Percentiles rank a stretch among this genome's conserved stretches.
These are phyloP conservation scores for Tetraselmis chui DNA, from an alignment of 139 green algal genomes.

Conservation along the genomic window DNA sequence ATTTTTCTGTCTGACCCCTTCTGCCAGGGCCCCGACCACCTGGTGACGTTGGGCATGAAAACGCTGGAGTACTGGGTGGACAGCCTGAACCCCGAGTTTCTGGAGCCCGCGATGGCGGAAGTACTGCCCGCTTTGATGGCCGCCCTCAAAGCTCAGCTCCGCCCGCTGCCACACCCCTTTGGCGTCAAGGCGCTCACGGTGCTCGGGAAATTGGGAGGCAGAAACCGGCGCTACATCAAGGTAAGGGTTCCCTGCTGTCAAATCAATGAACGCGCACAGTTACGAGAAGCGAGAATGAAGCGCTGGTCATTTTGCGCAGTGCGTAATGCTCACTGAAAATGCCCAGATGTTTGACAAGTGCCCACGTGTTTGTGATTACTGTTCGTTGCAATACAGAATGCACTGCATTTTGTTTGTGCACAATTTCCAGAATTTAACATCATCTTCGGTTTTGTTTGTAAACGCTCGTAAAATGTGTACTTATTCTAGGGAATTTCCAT, in stretches of 20 bases:
- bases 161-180: constrained; percentile 59
- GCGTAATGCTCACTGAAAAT: no score
- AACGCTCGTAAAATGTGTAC: no score
- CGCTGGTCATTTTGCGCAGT: not conserved
- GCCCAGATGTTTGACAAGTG: no score
- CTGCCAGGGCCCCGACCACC: constrained; percentile 15
- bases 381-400: no score
- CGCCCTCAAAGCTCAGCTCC: constrained; percentile 79
- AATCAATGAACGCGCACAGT: not conserved
- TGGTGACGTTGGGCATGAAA: constrained; percentile 24
- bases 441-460: no score
- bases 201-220: constrained; percentile 93
- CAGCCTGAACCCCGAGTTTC: constrained; percentile 64
- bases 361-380: no score
- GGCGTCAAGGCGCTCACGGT: constrained; percentile 61
- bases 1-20: no score
- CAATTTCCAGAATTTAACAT: no score
- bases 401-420: no score
- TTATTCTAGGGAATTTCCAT: no score
- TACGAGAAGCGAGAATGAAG: not conserved
- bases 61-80: constrained; percentile 63
- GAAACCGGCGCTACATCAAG: constrained; percentile 78
- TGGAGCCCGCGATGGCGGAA: constrained; percentile 79
- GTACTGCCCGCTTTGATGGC: constrained; percentile 71
- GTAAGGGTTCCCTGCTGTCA: not conserved